Conservation (phyloP, 192 early-diverging fungal species). For the Backusella tuberculispora region DNA sequence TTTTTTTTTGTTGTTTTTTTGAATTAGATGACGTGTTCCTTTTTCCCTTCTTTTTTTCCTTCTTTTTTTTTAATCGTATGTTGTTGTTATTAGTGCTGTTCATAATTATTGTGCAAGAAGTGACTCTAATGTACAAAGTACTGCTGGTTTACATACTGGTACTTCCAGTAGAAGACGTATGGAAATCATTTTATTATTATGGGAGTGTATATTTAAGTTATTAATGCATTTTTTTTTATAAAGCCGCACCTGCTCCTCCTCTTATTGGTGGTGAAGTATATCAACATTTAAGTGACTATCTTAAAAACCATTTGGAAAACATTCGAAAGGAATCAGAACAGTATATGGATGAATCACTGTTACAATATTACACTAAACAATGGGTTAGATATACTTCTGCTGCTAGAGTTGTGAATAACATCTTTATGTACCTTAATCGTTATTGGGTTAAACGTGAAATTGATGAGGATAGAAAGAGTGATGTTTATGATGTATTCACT, state of each 20-base stretch:
- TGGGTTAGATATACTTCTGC: slow-evolving; percentile 92
- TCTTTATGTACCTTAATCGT: slow-evolving; percentile 94
- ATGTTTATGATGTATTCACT: slow-evolving; percentile 91
- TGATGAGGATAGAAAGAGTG: slow-evolving; percentile 86
- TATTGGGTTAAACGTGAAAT: slow-evolving; percentile 98
- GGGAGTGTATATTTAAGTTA: not conserved
- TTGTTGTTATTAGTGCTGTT: slow-evolving; percentile 23
- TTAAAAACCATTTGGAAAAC: slow-evolving; percentile 59
- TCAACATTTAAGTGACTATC: slow-evolving; percentile 51
- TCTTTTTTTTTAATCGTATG: not conserved
- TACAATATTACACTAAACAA: slow-evolving; percentile 86
- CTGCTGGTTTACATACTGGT: slow-evolving; percentile 5
- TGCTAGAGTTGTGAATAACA: slow-evolving; percentile 82
- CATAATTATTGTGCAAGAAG: slow-evolving; percentile 37
- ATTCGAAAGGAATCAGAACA: slow-evolving; percentile 59
- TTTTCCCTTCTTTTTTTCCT: not conserved
- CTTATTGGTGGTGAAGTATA: slow-evolving; percentile 63
- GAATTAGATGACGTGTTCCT: not conserved
- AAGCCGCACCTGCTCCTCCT: slow-evolving; percentile 46
- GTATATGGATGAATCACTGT: slow-evolving; percentile 77
- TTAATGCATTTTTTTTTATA: not conserved
- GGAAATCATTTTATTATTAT: not conserved
- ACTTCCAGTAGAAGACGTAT: slow-evolving; percentile 1
- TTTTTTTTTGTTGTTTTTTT: not conserved
- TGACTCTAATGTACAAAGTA: slow-evolving; percentile 13